phyloP scores from a whole-genome alignment of 2,329 filamentous ascomycete species.

The Mollisiaceae sp. region DNA sequence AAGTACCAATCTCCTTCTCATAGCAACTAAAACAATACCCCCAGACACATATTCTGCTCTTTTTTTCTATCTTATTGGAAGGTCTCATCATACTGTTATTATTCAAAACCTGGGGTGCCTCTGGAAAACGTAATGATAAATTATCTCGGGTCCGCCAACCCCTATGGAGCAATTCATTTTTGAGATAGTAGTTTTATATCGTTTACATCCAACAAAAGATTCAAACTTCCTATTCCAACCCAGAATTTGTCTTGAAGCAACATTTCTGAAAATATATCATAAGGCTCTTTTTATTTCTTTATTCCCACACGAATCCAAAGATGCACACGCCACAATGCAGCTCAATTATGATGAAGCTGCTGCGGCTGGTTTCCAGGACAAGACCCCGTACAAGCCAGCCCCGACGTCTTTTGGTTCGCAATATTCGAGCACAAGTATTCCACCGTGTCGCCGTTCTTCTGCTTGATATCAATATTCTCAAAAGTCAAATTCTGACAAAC shows the following conservation, averaged over 20 bases:
- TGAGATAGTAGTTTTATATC: slow-evolving; percentile 3
- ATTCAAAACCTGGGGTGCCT: neutral
- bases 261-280: neutral
- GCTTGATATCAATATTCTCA: slow-evolving; percentile 26
- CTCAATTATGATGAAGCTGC: slow-evolving; percentile 3
- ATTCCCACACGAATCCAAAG: neutral
- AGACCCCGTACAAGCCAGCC: slow-evolving; percentile 23
- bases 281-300: neutral
- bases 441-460: slow-evolving; percentile 20
- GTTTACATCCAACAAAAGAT: neutral
- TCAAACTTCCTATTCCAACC: neutral
- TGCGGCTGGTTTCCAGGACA: slow-evolving; percentile 18
- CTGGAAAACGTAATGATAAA: neutral
- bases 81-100: neutral
- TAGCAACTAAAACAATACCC: too few relatives aligned
- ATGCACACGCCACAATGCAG: neutral
- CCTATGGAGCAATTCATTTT: slow-evolving; percentile 1
- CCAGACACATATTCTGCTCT: neutral
- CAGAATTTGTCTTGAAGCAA: neutral
- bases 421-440: slow-evolving; percentile 29
- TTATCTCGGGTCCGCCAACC: neutral
- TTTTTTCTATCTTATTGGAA: neutral
- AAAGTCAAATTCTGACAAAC: slow-evolving; percentile 27
- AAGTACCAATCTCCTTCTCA: too few relatives aligned
- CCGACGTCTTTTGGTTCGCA: slow-evolving; percentile 22